These are phyloP conservation scores for Fraxinus nigra DNA, from an alignment of 305 asterid species.

Conservation along the genomic window DNA sequence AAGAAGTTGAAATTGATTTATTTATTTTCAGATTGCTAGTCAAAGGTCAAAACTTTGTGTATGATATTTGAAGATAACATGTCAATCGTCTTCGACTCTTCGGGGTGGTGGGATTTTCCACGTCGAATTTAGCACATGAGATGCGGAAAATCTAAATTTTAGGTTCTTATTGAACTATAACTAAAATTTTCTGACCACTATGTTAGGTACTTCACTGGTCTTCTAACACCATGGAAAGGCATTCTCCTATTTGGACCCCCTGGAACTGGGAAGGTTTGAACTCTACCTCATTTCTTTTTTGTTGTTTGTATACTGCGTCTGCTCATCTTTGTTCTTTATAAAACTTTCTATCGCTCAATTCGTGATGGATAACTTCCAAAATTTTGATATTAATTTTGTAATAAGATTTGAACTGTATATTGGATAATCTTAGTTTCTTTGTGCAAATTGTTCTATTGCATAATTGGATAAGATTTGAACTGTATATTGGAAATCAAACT, in stretches of 20 bases:
- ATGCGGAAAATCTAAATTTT: slow-evolving; percentile 12
- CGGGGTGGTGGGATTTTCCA: background rate
- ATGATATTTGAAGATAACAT: background rate
- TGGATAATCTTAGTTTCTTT: slow-evolving; percentile 1
- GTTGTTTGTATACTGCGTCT: background rate
- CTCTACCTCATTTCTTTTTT: background rate
- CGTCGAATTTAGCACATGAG: background rate
- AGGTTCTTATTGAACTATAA: slow-evolving; percentile 9
- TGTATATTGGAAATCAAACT: slow-evolving; percentile 10
- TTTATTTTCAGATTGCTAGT: background rate
- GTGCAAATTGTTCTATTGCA: slow-evolving; percentile 5
- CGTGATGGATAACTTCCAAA: slow-evolving; percentile 1
- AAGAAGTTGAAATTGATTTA: background rate
- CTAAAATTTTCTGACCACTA: slow-evolving; percentile 20
- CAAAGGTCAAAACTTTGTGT: background rate
- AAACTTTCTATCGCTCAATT: background rate
- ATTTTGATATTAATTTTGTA: background rate
- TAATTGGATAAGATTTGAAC: background rate
- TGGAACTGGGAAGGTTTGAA: slow-evolving; percentile 94
- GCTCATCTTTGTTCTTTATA: background rate
- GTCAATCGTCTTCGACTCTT: background rate
- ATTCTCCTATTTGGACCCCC: slow-evolving; percentile 98
- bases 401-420: no score
- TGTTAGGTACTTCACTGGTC: slow-evolving; percentile 89
- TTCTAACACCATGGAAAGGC: slow-evolving; percentile 98